phyloP scores from a whole-genome alignment of 228 moss, liverwort and hornwort genomes.

The Sphagnum fallax region DNA sequence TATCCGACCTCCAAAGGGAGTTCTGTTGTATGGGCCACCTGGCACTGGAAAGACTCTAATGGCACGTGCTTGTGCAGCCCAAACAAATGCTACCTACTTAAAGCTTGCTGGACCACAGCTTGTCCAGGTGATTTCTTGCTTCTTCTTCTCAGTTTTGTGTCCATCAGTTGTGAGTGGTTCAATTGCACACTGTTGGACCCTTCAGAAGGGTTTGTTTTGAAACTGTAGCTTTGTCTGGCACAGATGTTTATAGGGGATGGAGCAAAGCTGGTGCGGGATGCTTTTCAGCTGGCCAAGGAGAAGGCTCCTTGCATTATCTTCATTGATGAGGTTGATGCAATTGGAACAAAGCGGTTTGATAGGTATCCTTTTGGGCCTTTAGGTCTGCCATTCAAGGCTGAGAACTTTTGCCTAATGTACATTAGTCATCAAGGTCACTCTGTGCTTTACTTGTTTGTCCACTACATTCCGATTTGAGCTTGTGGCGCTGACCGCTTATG shows the following conservation, averaged over 20 bases:
- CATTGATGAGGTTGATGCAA: conserved; percentile 97
- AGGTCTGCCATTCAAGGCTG: too few species aligned
- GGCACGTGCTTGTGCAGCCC: conserved; percentile 94
- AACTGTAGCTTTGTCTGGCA: background rate
- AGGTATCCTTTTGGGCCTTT: conserved; percentile 27
- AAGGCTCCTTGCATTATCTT: conserved; percentile 98
- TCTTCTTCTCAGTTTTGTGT: too few species aligned
- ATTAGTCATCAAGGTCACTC: too few species aligned
- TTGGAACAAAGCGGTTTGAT: conserved; percentile 98
- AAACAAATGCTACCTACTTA: conserved; percentile 92
- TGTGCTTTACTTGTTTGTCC: too few species aligned
- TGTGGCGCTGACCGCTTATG: background rate
- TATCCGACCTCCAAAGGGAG: conserved; percentile 91
- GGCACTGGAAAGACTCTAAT: conserved; percentile 98
- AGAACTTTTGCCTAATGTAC: background rate
- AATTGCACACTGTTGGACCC: too few species aligned
- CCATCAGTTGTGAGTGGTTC: too few species aligned
- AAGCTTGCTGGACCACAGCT: conserved; percentile 98
- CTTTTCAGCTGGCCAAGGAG: conserved; percentile 90
- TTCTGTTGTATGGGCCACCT: conserved; percentile 90
- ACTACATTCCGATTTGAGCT: too few species aligned
- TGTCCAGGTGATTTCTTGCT: conserved; percentile 58
- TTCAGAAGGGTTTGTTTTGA: too few species aligned
- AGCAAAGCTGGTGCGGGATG: conserved; percentile 93
- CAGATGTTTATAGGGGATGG: conserved; percentile 99